Evolutionary conservation across 164 flowering plant species (phyloP).

Genomic region (Vitis amurensis): DNA sequence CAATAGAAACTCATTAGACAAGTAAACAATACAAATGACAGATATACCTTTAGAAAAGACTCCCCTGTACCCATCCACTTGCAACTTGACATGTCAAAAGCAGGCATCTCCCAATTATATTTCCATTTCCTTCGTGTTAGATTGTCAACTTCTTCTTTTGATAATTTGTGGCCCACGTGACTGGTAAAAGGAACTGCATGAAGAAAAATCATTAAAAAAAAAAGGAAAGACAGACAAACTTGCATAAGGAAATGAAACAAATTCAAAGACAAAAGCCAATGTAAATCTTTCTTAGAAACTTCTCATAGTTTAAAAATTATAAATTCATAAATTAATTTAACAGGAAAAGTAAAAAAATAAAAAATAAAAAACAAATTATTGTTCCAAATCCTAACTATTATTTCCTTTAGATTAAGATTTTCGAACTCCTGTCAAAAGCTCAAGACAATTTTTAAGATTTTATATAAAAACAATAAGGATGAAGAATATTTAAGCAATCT

Average conservation of each 20-base stretch:
- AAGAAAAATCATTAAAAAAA: constrained; percentile 1
- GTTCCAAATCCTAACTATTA: too few species aligned
- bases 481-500: too few species aligned
- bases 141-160: constrained; percentile 46
- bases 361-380: too few species aligned
- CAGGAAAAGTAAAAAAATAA: too few species aligned
- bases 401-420: too few species aligned
- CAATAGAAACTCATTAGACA: too few species aligned
- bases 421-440: too few species aligned
- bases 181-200: constrained; percentile 59
- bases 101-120: constrained; percentile 70
- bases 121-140: constrained; percentile 48
- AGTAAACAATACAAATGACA: not conserved
- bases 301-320: too few species aligned
- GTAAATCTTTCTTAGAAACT: too few species aligned
- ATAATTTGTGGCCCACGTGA: constrained; percentile 56
- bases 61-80: constrained; percentile 84
- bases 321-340: too few species aligned
- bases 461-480: too few species aligned
- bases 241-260: not conserved
- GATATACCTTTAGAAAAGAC: constrained; percentile 50
- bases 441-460: too few species aligned
- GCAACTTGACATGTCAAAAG: constrained; percentile 47
- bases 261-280: not conserved
- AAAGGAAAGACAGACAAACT: not conserved